Percentiles rank a stretch among this genome's conserved stretches.
Conservation (phyloP, 805 yeast species). For the Ogataea haglerorum region DNA sequence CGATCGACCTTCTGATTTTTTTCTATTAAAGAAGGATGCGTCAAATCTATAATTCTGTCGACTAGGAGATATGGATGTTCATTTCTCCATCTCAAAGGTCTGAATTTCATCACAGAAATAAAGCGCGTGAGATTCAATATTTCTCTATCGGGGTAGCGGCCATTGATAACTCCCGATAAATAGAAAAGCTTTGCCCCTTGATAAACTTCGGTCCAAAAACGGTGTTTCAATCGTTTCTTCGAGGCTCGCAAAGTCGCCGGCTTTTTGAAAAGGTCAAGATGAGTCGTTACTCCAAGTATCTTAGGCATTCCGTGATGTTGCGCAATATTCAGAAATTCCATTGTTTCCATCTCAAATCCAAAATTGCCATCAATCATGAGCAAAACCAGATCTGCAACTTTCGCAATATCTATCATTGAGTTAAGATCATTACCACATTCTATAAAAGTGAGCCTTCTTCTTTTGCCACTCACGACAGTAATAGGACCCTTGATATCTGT, state of each 20-base stretch:
- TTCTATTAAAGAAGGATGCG: constrained; percentile 83
- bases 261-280: constrained; percentile 87
- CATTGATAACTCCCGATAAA: constrained; percentile 92
- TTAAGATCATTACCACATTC: constrained; percentile 92
- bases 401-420: constrained; percentile 95
- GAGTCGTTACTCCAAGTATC: constrained; percentile 92
- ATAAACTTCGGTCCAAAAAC: constrained; percentile 99
- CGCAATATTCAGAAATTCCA: constrained; percentile 94
- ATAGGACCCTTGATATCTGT: constrained; percentile 92
- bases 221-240: constrained; percentile 84
- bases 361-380: constrained; percentile 93
- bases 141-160: constrained; percentile 97
- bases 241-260: constrained; percentile 87
- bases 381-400: constrained; percentile 88
- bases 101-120: constrained; percentile 94
- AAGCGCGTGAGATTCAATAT: constrained; percentile 87
- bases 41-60: constrained; percentile 85
- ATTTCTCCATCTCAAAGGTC: constrained; percentile 99
- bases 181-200: constrained; percentile 96
- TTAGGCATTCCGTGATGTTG: constrained; percentile 99
- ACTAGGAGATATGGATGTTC: constrained; percentile 94
- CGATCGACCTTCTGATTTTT: constrained; percentile 82
- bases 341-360: constrained; percentile 99
- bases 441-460: constrained; percentile 86
- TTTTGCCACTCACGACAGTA: constrained; percentile 93